Base-by-base conservation (phyloP, 1,139 yeast species). In the Hyphopichia wangnamkhiaoensis region DNA sequence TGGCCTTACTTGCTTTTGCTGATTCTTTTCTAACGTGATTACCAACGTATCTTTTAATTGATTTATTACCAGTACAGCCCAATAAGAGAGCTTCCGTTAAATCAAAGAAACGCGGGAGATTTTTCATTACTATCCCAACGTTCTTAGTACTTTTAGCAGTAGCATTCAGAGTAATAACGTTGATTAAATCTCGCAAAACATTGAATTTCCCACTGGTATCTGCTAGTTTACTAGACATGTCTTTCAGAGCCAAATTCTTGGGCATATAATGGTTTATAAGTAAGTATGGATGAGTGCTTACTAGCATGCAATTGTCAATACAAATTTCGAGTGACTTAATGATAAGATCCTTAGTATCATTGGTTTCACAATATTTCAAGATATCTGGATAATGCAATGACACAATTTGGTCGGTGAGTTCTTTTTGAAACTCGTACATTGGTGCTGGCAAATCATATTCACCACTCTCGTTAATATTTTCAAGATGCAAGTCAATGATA, bases 331-430 rank as follows among this genome's bases (percentile, higher is more conserved):
- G 68, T 17, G 85, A 83, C 58, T 84, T 84, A 16, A 79, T 65
- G 34, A 87, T 78, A 37, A 84, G 78, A 34, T 79, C 81, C 33
- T 79, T 79, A 33, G 59, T 53, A 49, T 69, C 75, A 49, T 63
- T 73, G 42, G 88, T 80, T 58, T 89, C 96, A 55, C 89, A 90
- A 59, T 84, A 89, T 61, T 89, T 84, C 51, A 91, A 69, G 40
- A 93, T 88, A 57, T 91, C 98, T 25, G 95, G 82, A 56, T 90
- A 90, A 60, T 93, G 98, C 33, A 90, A 68, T 1, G 96, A 86
- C 6, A 93, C 86, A 21, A 93, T 90, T 57, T 90, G 96, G 63
- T 91, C 96, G n/a, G 93, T 87, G 39, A 93, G 73, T 54, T 89
- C 95, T 53, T 83, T 84, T 58, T 93, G 98, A 50, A 88, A 85